Evolutionary conservation across 768 basidiomycete genomes (phyloP).

Genomic region (Tubosaeta brunneosetosa): DNA sequence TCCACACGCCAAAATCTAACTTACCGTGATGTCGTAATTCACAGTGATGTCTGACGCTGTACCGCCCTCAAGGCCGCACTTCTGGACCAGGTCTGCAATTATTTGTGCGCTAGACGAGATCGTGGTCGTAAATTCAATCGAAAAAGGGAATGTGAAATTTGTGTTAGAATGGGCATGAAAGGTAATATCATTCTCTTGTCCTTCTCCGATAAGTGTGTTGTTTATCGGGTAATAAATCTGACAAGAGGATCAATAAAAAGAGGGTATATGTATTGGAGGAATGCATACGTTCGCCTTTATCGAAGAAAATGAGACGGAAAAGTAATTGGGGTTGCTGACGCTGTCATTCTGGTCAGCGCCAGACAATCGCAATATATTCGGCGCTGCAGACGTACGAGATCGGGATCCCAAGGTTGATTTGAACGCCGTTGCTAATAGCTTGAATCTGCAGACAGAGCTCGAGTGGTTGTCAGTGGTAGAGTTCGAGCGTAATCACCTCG

Average conservation of each 20-base stretch:
- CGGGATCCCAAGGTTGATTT: conserved; percentile 58
- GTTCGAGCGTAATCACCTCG: conserved; percentile 36
- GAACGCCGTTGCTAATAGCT: conserved; percentile 39
- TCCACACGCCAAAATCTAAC: background rate
- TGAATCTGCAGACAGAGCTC: conserved; percentile 35
- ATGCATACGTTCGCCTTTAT: conserved; percentile 54
- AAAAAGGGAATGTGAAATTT: conserved; percentile 74
- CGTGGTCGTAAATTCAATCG: conserved; percentile 53
- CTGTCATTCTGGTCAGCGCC: conserved; percentile 34
- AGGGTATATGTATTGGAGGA: background rate
- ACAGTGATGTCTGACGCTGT: conserved; percentile 49
- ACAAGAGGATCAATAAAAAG: conserved; percentile 3
- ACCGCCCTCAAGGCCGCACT: conserved; percentile 53
- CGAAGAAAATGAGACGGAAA: conserved; percentile 59
- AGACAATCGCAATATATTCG: background rate
- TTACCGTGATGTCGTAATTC: conserved; percentile 62
- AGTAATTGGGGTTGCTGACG: conserved; percentile 79
- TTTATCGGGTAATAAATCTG: conserved; percentile 76
- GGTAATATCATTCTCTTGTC: conserved; percentile 41
- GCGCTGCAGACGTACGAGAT: conserved; percentile 48
- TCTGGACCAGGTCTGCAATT: conserved; percentile 55
- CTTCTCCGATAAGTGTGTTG: conserved; percentile 63
- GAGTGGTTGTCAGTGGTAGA: conserved; percentile 9
- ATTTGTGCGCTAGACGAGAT: conserved; percentile 50
- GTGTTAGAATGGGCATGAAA: conserved; percentile 53